Evolutionary conservation across 331 rosid genomes (phyloP).

Genomic region (Telfairia occidentalis): DNA sequence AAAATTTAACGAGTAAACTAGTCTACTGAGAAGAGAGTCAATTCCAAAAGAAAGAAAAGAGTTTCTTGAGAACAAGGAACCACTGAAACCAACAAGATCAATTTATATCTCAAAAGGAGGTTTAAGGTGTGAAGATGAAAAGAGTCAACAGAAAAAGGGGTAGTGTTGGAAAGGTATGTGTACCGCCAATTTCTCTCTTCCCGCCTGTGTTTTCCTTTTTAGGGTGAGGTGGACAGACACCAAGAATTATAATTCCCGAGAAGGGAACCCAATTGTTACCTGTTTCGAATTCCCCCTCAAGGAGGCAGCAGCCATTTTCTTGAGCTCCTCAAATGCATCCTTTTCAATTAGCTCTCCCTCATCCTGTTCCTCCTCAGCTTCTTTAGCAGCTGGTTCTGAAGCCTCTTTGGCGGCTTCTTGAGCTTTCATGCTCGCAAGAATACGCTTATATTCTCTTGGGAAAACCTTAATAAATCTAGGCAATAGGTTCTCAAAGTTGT

Average conservation of each 20-base stretch:
- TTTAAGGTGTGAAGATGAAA: too few species aligned
- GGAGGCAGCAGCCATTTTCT: slow-evolving; percentile 63
- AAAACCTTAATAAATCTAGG: slow-evolving; percentile 76
- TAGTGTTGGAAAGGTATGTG: too few species aligned
- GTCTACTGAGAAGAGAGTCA: not conserved
- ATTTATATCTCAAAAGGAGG: too few species aligned
- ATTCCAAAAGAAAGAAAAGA: too few species aligned
- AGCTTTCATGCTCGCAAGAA: slow-evolving; percentile 50
- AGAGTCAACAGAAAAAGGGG: too few species aligned
- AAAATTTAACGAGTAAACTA: not conserved
- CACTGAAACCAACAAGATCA: too few species aligned
- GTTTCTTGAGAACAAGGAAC: too few species aligned
- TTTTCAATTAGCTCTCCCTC: slow-evolving; percentile 38
- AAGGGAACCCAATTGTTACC: slow-evolving; percentile 22
- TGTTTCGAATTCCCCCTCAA: slow-evolving; percentile 49
- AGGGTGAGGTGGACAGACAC: too few species aligned
- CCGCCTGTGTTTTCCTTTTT: too few species aligned
- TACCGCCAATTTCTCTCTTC: too few species aligned
- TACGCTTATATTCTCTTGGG: slow-evolving; percentile 83
- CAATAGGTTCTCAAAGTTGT: slow-evolving; percentile 50
- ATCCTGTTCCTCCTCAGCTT: slow-evolving; percentile 28
- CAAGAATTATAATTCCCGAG: not conserved
- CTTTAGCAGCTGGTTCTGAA: slow-evolving; percentile 26
- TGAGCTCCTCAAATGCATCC: slow-evolving; percentile 86
- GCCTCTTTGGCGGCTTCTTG: slow-evolving; percentile 33